Conservation (phyloP, 257 asterid genomes). For the Solanum ossicruentum region DNA sequence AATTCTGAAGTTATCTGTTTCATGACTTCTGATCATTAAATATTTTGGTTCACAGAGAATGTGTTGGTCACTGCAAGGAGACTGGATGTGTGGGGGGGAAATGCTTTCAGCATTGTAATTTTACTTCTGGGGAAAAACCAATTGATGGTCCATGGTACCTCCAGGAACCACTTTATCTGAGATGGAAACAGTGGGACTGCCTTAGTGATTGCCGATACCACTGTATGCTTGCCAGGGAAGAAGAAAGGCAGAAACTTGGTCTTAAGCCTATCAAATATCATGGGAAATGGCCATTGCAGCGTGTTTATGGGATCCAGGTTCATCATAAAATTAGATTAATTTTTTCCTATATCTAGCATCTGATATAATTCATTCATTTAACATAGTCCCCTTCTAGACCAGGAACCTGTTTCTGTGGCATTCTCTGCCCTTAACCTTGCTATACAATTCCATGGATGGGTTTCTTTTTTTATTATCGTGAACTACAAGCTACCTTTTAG, state of each 20-base stretch:
- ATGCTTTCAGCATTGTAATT: slow-evolving; percentile 79
- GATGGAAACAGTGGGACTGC: slow-evolving; percentile 91
- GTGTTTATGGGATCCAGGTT: slow-evolving; percentile 82
- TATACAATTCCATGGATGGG: slow-evolving; percentile 87
- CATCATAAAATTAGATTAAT: not conserved
- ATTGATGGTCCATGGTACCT: slow-evolving; percentile 76
- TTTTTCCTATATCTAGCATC: not conserved
- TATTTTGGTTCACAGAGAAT: slow-evolving; percentile 37
- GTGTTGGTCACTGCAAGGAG: slow-evolving; percentile 64
- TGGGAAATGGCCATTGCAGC: slow-evolving; percentile 73
- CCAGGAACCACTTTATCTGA: slow-evolving; percentile 75
- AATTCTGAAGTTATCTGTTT: not conserved
- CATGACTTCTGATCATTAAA: not conserved
- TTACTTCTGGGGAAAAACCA: slow-evolving; percentile 43
- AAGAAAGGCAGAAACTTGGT: slow-evolving; percentile 53
- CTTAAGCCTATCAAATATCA: slow-evolving; percentile 65
- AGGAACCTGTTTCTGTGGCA: slow-evolving; percentile 94
- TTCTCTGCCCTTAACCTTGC: slow-evolving; percentile 80
- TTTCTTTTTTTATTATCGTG: slow-evolving; percentile 69
- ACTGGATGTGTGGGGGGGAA: slow-evolving; percentile 69
- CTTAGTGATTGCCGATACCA: slow-evolving; percentile 64
- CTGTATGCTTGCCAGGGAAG: slow-evolving; percentile 75
- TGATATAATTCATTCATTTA: not conserved
- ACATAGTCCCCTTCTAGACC: not conserved
- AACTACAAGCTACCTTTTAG: slow-evolving; percentile 63